Evolutionary conservation across 2,329 filamentous ascomycete genomes (phyloP).

Genomic region (Thyridium curvatum): DNA sequence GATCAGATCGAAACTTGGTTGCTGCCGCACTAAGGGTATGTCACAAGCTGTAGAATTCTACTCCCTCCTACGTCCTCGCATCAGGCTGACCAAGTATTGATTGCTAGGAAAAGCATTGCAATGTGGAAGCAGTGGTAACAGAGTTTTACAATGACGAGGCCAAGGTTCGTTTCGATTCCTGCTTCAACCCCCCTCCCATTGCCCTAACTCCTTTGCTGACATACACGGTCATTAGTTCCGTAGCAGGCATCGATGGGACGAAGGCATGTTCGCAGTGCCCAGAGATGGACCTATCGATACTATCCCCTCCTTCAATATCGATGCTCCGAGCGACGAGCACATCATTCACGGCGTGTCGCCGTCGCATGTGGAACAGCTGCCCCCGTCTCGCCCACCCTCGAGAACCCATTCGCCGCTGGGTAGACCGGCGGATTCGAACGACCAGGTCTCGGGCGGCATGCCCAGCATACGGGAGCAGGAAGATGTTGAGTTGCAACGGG

Average conservation of each 20-base stretch:
- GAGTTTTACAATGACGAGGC: conserved; percentile 45
- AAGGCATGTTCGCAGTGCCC: conserved; percentile 43
- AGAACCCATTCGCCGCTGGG: conserved; percentile 51
- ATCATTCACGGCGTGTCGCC: conserved; percentile 37
- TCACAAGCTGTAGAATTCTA: background rate
- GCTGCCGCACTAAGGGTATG: conserved; percentile 30
- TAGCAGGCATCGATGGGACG: conserved; percentile 49
- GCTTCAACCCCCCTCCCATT: background rate
- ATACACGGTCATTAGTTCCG: conserved; percentile 30
- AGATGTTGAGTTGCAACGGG: conserved; percentile 50
- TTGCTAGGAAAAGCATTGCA: conserved; percentile 34
- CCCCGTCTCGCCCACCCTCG: conserved; percentile 58
- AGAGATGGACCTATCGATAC: conserved; percentile 34
- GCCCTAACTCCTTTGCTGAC: too few species aligned
- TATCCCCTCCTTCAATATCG: conserved; percentile 47
- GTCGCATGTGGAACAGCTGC: conserved; percentile 33
- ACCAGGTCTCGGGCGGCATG: conserved; percentile 6
- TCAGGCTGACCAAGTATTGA: too few species aligned
- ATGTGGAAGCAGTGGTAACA: conserved; percentile 40
- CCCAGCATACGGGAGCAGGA: conserved; percentile 32
- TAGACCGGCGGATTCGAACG: conserved; percentile 44
- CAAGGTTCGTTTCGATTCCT: conserved; percentile 27
- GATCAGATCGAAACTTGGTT: conserved; percentile 30
- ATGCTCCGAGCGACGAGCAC: conserved; percentile 39
- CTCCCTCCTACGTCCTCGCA: too few species aligned